These are phyloP conservation scores for Leccinellum rugosiceps DNA, from an alignment of 768 basidiomycete species.

Conservation along the genomic window DNA sequence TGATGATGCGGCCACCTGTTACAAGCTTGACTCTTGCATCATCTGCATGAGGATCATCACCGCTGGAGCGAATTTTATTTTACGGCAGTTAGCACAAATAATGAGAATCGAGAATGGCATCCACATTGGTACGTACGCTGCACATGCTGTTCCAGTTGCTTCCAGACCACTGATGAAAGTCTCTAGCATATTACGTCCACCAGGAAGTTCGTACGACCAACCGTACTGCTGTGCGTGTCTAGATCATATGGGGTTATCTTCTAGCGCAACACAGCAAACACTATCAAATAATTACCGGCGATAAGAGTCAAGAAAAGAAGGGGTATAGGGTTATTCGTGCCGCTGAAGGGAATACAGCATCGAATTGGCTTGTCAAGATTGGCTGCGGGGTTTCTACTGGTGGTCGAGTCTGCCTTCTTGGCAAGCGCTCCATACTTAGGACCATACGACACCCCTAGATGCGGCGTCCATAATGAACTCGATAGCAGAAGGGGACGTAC, in stretches of 20 bases:
- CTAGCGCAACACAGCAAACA: too few species aligned
- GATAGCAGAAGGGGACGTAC: conserved; percentile 4
- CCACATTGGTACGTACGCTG: too few species aligned
- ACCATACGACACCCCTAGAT: conserved; percentile 26
- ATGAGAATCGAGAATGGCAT: too few species aligned
- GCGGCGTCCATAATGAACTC: background rate
- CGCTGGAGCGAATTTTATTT: background rate
- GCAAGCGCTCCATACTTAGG: conserved; percentile 21
- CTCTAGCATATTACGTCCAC: background rate
- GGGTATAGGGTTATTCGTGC: background rate
- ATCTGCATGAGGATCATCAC: background rate
- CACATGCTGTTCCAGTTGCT: too few species aligned
- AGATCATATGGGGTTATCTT: background rate
- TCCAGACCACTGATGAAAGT: background rate
- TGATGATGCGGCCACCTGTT: background rate
- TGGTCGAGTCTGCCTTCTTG: background rate
- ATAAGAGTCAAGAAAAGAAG: background rate
- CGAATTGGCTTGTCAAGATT: conserved; percentile 13
- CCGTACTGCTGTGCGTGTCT: background rate
- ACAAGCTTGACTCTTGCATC: background rate
- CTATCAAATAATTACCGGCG: background rate
- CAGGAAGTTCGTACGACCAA: background rate
- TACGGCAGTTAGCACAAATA: too few species aligned
- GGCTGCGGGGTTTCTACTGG: background rate
- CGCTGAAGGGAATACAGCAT: background rate